phyloP scores from a whole-genome alignment of 2,329 filamentous ascomycete species.

The Cercospora berteroae region DNA sequence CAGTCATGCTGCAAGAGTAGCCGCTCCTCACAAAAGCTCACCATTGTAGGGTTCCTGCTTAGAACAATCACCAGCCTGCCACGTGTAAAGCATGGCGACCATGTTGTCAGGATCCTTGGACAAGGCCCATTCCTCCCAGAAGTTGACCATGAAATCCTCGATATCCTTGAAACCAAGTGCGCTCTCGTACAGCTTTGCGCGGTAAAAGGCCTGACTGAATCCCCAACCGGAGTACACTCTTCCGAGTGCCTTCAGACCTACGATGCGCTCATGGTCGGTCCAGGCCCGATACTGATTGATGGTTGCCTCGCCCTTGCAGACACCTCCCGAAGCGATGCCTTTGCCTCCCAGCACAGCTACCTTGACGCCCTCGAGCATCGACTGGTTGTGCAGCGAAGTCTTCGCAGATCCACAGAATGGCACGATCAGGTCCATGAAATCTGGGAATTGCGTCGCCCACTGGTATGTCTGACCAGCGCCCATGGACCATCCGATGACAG shows the following conservation, averaged over 20 bases:
- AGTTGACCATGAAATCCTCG: constrained; percentile 70
- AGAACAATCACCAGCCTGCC: constrained; percentile 72
- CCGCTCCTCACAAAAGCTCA: neutral
- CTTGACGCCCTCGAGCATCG: constrained; percentile 66
- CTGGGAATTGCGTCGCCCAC: constrained; percentile 40
- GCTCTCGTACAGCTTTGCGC: constrained; percentile 65
- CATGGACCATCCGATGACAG: constrained; percentile 70
- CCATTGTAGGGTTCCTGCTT: constrained; percentile 65
- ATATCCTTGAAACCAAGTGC: constrained; percentile 64
- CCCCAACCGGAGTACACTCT: constrained; percentile 76
- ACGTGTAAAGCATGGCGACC: constrained; percentile 72
- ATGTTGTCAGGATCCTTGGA: constrained; percentile 74
- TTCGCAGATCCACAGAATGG: constrained; percentile 67
- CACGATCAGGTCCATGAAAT: constrained; percentile 64
- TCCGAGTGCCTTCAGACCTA: constrained; percentile 64
- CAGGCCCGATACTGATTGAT: constrained; percentile 29
- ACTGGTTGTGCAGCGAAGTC: constrained; percentile 65
- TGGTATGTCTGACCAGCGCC: constrained; percentile 58
- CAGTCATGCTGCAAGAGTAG: constrained; percentile 27
- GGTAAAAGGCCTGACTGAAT: constrained; percentile 75
- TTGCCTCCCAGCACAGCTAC: constrained; percentile 59
- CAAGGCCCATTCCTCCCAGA: constrained; percentile 74
- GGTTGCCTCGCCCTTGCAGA: constrained; percentile 48
- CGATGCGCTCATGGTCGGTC: constrained; percentile 50
- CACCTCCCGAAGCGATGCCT: constrained; percentile 53